phyloP scores from a whole-genome alignment of 2,329 filamentous ascomycete species.

The Claviceps cyperi region DNA sequence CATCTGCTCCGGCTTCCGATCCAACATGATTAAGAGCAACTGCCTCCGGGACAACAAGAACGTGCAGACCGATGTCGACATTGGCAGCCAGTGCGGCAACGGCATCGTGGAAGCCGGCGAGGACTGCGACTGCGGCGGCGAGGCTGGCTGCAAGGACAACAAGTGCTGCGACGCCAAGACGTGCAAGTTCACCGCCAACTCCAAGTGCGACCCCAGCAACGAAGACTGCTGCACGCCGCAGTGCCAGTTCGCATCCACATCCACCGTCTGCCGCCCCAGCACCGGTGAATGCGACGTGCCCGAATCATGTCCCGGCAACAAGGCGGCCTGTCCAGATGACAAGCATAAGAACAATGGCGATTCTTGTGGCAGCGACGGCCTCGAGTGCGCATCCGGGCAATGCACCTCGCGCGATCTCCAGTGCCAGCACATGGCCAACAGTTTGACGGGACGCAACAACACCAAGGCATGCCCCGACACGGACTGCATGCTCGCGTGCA shows the following conservation, averaged over 20 bases:
- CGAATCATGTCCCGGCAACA: conserved; percentile 65
- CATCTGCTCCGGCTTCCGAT: conserved; percentile 74
- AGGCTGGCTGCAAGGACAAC: conserved; percentile 55
- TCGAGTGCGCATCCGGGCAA: conserved; percentile 80
- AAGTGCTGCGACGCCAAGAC: conserved; percentile 72
- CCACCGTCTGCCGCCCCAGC: conserved; percentile 65
- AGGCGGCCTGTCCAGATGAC: conserved; percentile 62
- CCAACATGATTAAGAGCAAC: conserved; percentile 51
- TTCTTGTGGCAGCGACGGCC: conserved; percentile 47
- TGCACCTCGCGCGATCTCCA: conserved; percentile 87
- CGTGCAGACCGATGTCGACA: conserved; percentile 68
- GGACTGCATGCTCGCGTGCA: conserved; percentile 65
- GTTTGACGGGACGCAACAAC: conserved; percentile 56
- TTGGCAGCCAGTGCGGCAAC: conserved; percentile 80
- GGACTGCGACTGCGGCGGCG: conserved; percentile 88
- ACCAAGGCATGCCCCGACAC: conserved; percentile 56
- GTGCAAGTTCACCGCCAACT: conserved; percentile 64
- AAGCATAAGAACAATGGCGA: conserved; percentile 53
- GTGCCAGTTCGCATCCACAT: conserved; percentile 53
- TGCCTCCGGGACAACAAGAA: conserved; percentile 81
- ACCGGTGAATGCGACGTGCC: conserved; percentile 72
- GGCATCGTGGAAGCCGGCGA: conserved; percentile 91
- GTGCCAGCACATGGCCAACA: conserved; percentile 73
- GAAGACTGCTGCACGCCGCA: conserved; percentile 61
- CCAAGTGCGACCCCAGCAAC: conserved; percentile 69